Conservation (phyloP, 306 rosid species). For the Sicyos edulis region DNA sequence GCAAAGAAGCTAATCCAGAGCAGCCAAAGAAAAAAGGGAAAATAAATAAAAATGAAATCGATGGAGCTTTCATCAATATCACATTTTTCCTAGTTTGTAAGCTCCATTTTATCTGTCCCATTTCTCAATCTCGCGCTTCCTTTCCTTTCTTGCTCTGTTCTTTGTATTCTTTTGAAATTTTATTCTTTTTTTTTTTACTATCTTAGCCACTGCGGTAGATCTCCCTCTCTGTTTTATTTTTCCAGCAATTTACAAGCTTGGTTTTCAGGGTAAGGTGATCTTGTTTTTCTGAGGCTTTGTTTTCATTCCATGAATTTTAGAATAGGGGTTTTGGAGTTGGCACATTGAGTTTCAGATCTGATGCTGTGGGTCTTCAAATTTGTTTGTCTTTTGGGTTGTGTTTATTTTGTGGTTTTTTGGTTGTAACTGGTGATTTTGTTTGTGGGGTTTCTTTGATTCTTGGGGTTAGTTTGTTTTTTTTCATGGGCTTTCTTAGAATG, state of each 20-base stretch:
- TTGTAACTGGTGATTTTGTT: background rate
- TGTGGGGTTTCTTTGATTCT: background rate
- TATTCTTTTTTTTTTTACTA: background rate
- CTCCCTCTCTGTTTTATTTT: slow-evolving; percentile 4
- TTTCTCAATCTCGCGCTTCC: background rate
- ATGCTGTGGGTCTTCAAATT: background rate
- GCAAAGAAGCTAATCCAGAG: slow-evolving; percentile 17
- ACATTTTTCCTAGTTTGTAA: slow-evolving; percentile 11
- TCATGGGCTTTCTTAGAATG: slow-evolving; percentile 13
- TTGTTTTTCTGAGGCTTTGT: background rate
- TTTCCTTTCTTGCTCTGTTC: background rate
- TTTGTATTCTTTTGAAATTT: background rate
- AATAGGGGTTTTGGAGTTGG: slow-evolving; percentile 14
- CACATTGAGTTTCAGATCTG: slow-evolving; percentile 27
- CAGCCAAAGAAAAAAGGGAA: background rate
- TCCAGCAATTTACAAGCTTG: background rate
- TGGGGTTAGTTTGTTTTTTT: background rate
- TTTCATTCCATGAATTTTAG: slow-evolving; percentile 7
- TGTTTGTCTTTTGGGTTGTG: background rate
- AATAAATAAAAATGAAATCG: background rate
- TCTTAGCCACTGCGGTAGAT: slow-evolving; percentile 14
- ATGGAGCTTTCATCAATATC: slow-evolving; percentile 20
- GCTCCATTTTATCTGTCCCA: background rate
- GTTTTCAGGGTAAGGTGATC: slow-evolving; percentile 12
- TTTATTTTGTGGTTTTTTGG: background rate